A percentile compares a stretch with the other conserved stretches of the same genome.
phyloP scores from a whole-genome alignment of 768 basidiomycete genomes.

The Termitomyces sp. region DNA sequence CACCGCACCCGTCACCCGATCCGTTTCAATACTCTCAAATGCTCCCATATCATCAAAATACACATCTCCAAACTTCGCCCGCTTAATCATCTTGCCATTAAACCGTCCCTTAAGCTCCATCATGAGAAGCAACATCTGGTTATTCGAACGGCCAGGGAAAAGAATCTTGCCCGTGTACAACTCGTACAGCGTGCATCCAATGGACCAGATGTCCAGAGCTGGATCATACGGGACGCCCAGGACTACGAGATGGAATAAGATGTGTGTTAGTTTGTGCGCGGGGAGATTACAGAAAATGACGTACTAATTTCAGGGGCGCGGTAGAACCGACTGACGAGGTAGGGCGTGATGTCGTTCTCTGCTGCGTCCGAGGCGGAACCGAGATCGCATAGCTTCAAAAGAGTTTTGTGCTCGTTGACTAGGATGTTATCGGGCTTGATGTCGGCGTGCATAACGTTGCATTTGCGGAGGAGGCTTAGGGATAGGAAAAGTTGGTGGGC shows the following conservation, averaged over 20 bases:
- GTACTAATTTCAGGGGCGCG: conserved; percentile 97
- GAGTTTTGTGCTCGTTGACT: conserved; percentile 91
- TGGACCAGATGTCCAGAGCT: conserved; percentile 92
- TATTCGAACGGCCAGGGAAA: conserved; percentile 94
- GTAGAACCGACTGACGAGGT: conserved; percentile 96
- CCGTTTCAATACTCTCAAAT: conserved; percentile 79
- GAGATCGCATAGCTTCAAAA: conserved; percentile 92
- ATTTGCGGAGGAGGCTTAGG: conserved; percentile 78
- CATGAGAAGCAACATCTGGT: conserved; percentile 96
- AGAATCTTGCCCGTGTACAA: conserved; percentile 96
- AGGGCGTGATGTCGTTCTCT: conserved; percentile 97
- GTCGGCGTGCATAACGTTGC: conserved; percentile 96
- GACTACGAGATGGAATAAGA: conserved; percentile 41
- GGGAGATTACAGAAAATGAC: conserved; percentile 19
- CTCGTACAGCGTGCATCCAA: conserved; percentile 96
- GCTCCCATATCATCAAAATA: conserved; percentile 94
- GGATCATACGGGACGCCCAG: conserved; percentile 94
- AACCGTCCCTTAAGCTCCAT: conserved; percentile 97
- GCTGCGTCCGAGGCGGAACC: conserved; percentile 95
- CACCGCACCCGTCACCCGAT: conserved; percentile 80
- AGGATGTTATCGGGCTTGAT: conserved; percentile 98
- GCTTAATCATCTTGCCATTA: conserved; percentile 92
- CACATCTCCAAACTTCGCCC: conserved; percentile 84
- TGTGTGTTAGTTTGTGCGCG: background rate
- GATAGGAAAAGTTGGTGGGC: conserved; percentile 94